These are phyloP conservation scores for Steccherinum ochraceum DNA, from an alignment of 768 basidiomycete genomes.

Conservation along the genomic window DNA sequence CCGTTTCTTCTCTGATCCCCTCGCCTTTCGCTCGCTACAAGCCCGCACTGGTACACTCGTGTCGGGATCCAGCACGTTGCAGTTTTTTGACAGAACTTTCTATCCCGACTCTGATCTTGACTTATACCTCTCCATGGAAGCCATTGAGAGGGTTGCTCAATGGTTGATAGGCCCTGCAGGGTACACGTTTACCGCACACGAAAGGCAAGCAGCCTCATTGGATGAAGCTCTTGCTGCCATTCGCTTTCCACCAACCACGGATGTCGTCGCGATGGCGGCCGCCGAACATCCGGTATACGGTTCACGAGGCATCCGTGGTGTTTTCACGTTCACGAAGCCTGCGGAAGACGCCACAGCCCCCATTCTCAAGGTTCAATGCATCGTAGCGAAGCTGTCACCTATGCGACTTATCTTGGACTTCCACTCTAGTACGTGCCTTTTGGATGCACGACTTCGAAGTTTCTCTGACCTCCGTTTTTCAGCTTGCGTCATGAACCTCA, in stretches of 20 bases:
- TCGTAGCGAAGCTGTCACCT: conserved; percentile 26
- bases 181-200: conserved; percentile 22
- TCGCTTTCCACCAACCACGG: too few species aligned
- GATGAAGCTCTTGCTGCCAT: not conserved
- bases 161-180: conserved; percentile 30
- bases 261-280: not conserved
- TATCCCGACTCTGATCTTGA: conserved; percentile 48
- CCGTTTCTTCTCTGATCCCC: conserved; percentile 29
- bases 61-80: conserved; percentile 50
- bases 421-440: conserved; percentile 36
- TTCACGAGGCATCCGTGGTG: conserved; percentile 21
- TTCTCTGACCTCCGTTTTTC: not conserved
- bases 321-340: conserved; percentile 27
- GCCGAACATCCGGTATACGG: not conserved
- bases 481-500: conserved; percentile 34
- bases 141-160: conserved; percentile 25
- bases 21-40: conserved; percentile 38
- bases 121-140: conserved; percentile 33
- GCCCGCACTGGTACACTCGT: conserved; percentile 38
- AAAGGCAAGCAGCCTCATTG: conserved; percentile 18
- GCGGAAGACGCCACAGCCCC: not conserved
- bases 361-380: conserved; percentile 33
- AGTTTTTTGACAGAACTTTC: conserved; percentile 40
- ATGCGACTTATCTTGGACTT: conserved; percentile 35
- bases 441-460: too few species aligned